A percentile compares a stretch with the other conserved stretches of the same genome.
Conservation (phyloP, 768 basidiomycete genomes). For the Boletus barrowsii region DNA sequence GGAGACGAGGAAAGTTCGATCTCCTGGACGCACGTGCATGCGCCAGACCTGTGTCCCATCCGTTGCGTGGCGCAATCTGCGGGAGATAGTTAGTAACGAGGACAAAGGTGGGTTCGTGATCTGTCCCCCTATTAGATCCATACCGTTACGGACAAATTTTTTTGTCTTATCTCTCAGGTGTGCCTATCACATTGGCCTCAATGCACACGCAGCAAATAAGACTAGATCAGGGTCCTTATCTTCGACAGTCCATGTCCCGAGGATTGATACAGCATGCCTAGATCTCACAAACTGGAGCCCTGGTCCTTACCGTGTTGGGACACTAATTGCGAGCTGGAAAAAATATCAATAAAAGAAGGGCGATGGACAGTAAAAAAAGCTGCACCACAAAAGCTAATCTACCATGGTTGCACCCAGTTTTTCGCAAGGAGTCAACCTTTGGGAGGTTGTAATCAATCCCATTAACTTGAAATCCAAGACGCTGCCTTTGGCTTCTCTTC, state of each 20-base stretch:
- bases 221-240: conserved; percentile 38
- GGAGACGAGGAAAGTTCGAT: too few relatives aligned
- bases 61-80: too few relatives aligned
- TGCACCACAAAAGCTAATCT: not conserved
- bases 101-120: too few relatives aligned
- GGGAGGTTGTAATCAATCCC: conserved; percentile 5
- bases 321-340: not conserved
- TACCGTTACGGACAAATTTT: not conserved
- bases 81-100: too few relatives aligned
- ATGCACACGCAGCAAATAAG: not conserved
- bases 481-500: conserved; percentile 1
- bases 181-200: not conserved
- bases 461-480: conserved; percentile 4
- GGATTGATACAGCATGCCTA: not conserved
- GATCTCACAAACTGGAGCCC: not conserved
- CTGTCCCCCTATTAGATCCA: too few relatives aligned
- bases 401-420: conserved; percentile 4
- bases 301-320: not conserved
- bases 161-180: not conserved
- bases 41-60: too few relatives aligned
- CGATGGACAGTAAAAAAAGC: not conserved
- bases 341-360: not conserved
- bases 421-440: conserved; percentile 5
- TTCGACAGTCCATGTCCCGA: not conserved
- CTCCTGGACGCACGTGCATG: too few relatives aligned